Base-by-base conservation (phyloP, 2,329 filamentous ascomycete species). In the Chrysoporthe cubensis region DNA sequence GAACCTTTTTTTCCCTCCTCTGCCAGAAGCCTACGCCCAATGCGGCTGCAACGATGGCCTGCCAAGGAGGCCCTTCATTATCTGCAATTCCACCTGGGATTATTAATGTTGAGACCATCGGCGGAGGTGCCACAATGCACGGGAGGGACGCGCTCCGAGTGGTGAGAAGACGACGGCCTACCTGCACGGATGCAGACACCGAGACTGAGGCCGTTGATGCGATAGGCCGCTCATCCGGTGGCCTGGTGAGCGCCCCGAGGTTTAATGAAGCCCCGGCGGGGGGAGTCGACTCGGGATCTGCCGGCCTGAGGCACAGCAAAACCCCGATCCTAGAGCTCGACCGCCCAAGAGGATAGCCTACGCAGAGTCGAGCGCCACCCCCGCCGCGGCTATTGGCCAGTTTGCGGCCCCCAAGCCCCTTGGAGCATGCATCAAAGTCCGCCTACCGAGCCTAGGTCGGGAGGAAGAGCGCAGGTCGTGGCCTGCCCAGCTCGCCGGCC, bases 251-350 rank as follows among this genome's bases (percentile, higher is more conserved):
- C 32, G 42, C 42, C 32, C 59, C 59, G 59, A 48, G 43, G 42
- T 54, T 54, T 54, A 54, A 54, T 54, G 26, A 54, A 26, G 26
- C 26, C 26, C 26, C 26, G 26, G 26, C 26, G 26, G 26, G 26
- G 2, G 26, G 26, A 26, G 26, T 26, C 26, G 26, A 26, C 26
- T 40, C 34, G 54, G 54, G 54, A n/a, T 6, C 62, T 63, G 65
- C 43, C 56, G 60, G 52, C 3, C 43, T 63, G 60, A 50, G 65
- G 60, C 60, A 50, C 60, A 59, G 59, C 50, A 54, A 34, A 54
- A 16, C 50, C 14, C 50, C 50, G 21, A 21, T 21, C 32, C 16
- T 21, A 54, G 50, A 34, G 21, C 50, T 34, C 16, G 26, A 21
- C 9, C 7, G 21, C 14, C 32, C 9, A 57, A 40, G 54, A n/a